Conservation (phyloP, 192 early-diverging fungal genomes). For the Coemansia interrupta region DNA sequence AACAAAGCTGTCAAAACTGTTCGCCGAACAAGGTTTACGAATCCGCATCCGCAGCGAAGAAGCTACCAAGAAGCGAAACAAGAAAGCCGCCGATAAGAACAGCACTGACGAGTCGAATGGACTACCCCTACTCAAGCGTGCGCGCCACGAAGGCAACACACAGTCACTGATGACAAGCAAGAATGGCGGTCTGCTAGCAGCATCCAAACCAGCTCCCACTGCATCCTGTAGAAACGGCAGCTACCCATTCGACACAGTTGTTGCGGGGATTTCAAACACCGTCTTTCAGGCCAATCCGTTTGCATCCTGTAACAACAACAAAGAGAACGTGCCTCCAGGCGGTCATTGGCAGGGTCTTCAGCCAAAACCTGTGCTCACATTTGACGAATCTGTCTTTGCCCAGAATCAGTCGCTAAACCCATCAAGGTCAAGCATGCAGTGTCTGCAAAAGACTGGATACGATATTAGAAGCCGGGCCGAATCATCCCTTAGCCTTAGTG, state of each 20-base stretch:
- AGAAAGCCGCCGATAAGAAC: conserved; percentile 4
- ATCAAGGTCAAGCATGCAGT: background rate
- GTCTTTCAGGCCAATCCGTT: conserved; percentile 24
- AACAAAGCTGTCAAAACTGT: conserved; percentile 78
- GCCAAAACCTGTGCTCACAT: conserved; percentile 6
- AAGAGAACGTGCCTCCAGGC: conserved; percentile 17
- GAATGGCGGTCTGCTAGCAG: too few relatives aligned
- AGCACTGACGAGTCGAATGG: background rate
- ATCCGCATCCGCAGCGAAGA: conserved; percentile 91
- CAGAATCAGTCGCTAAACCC: background rate
- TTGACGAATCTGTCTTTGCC: background rate
- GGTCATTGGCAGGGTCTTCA: conserved; percentile 1
- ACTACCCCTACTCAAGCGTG: conserved; percentile 1
- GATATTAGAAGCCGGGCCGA: conserved; percentile 8
- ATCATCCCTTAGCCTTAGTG: conserved; percentile 18
- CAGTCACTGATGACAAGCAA: too few relatives aligned
- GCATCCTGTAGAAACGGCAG: too few relatives aligned
- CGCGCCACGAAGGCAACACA: too few relatives aligned
- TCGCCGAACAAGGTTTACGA: conserved; percentile 93
- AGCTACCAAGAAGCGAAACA: conserved; percentile 50
- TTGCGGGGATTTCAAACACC: background rate
- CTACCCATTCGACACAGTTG: too few relatives aligned
- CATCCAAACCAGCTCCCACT: too few relatives aligned
- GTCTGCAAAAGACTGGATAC: conserved; percentile 2
- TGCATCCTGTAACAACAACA: conserved; percentile 10